These are phyloP conservation scores for Globisporangium uncinulatum DNA, from an alignment of 352 stramenopile species.

Conservation along the genomic window DNA sequence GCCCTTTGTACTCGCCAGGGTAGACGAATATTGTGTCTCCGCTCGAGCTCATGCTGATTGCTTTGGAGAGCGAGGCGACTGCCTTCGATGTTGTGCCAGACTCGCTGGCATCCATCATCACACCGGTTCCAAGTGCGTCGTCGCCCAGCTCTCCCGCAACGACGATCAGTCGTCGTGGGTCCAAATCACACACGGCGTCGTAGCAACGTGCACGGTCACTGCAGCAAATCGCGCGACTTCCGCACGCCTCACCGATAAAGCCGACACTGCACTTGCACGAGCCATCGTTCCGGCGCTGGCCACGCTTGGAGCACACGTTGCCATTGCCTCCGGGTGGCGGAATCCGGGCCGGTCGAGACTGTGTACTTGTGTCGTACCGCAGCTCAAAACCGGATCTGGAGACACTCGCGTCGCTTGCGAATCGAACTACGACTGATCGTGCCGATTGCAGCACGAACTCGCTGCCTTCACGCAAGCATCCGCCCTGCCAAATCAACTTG, in stretches of 20 bases:
- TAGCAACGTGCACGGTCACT: constrained; percentile 26
- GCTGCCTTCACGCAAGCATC: constrained; percentile 30
- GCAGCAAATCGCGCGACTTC: constrained; percentile 59
- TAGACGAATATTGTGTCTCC: constrained; percentile 48
- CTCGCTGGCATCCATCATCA: constrained; percentile 51
- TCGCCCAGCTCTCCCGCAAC: constrained; percentile 52
- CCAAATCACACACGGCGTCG: constrained; percentile 30
- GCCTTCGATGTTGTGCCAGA: constrained; percentile 45
- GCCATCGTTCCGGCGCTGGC: constrained; percentile 22
- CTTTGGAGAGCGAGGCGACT: constrained; percentile 34
- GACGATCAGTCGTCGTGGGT: constrained; percentile 32
- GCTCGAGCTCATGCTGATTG: constrained; percentile 24
- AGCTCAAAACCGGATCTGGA: constrained; percentile 38
- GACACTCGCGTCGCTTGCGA: constrained; percentile 40
- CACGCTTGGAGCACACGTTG: constrained; percentile 32
- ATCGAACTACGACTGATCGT: constrained; percentile 24
- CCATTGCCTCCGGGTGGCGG: constrained; percentile 21
- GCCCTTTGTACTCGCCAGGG: constrained; percentile 39
- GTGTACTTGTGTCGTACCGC: constrained; percentile 33
- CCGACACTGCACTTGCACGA: constrained; percentile 56
- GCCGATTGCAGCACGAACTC: constrained; percentile 35
- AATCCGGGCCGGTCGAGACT: constrained; percentile 14
- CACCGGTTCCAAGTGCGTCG: constrained; percentile 39
- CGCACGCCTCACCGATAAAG: constrained; percentile 64
- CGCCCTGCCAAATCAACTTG: constrained; percentile 41